A percentile compares a stretch with the other conserved stretches of the same genome.
Evolutionary conservation across 495 filamentous ascomycete genomes (phyloP).

Genomic region (Xylaria venustula): DNA sequence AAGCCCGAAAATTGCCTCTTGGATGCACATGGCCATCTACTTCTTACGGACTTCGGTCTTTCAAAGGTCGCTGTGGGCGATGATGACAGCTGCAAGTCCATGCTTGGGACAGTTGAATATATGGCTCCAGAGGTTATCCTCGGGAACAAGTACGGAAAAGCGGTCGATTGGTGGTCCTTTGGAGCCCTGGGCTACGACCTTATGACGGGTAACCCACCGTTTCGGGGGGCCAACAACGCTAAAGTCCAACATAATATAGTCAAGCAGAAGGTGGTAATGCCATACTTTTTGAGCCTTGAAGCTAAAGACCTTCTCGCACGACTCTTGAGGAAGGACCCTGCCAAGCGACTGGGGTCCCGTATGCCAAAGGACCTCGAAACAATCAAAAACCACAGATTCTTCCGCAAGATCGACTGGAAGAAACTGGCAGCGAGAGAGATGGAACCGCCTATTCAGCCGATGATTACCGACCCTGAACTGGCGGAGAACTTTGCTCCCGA

Average conservation of each 20-base stretch:
- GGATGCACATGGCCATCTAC: conserved; percentile 84
- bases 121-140: conserved; percentile 95
- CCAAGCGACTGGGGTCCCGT: conserved; percentile 80
- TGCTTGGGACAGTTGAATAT: conserved; percentile 93
- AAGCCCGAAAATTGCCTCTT: conserved; percentile 98
- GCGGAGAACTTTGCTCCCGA: conserved; percentile 91
- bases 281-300: conserved; percentile 84
- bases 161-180: conserved; percentile 98
- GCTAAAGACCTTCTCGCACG: conserved; percentile 90
- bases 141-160: conserved; percentile 82
- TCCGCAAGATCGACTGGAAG: conserved; percentile 93
- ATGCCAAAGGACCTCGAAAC: conserved; percentile 82
- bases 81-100: conserved; percentile 76
- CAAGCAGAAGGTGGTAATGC: conserved; percentile 80
- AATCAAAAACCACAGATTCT: conserved; percentile 94
- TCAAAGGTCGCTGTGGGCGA: conserved; percentile 89
- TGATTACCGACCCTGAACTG: conserved; percentile 90
- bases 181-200: conserved; percentile 90
- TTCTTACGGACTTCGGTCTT: conserved; percentile 95
- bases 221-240: conserved; percentile 81
- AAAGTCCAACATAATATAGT: conserved; percentile 93
- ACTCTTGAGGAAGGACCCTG: conserved; percentile 84
- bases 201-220: conserved; percentile 85
- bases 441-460: conserved; percentile 80
- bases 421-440: conserved; percentile 74